Conservation (phyloP, 2,329 filamentous ascomycete genomes). For the Paracoccidioides lutzii region DNA sequence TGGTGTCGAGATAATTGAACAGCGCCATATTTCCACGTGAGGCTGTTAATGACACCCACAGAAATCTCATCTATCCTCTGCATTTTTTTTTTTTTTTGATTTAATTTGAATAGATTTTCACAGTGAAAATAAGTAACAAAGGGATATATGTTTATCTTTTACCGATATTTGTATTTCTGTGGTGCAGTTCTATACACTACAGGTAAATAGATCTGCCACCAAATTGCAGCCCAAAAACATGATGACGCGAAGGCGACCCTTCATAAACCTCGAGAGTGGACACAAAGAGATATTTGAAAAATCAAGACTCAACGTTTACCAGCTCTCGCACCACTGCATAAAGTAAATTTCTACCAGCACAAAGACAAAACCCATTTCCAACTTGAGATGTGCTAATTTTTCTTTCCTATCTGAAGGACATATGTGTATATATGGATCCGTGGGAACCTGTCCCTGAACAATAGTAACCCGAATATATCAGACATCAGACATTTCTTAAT, state of each 20-base stretch:
- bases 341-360: not conserved
- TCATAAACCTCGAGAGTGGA: not conserved
- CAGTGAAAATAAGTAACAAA: too few relatives aligned
- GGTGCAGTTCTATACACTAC: too few relatives aligned
- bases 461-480: not conserved
- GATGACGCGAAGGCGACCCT: conserved; percentile 42
- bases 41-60: not conserved
- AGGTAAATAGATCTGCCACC: too few relatives aligned
- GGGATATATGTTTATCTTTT: too few relatives aligned
- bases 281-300: not conserved
- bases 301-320: not conserved
- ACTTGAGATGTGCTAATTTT: not conserved
- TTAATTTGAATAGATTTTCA: conserved; percentile 37
- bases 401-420: not conserved
- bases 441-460: not conserved
- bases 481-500: not conserved
- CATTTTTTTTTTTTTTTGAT: not conserved
- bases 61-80: not conserved
- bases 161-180: too few relatives aligned
- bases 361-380: not conserved
- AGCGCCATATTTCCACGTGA: not conserved
- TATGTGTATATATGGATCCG: not conserved
- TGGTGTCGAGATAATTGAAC: too few relatives aligned
- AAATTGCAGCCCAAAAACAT: too few relatives aligned
- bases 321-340: not conserved